Conservation (phyloP, 2,329 filamentous ascomycete genomes). For the Aspergillus felis region DNA sequence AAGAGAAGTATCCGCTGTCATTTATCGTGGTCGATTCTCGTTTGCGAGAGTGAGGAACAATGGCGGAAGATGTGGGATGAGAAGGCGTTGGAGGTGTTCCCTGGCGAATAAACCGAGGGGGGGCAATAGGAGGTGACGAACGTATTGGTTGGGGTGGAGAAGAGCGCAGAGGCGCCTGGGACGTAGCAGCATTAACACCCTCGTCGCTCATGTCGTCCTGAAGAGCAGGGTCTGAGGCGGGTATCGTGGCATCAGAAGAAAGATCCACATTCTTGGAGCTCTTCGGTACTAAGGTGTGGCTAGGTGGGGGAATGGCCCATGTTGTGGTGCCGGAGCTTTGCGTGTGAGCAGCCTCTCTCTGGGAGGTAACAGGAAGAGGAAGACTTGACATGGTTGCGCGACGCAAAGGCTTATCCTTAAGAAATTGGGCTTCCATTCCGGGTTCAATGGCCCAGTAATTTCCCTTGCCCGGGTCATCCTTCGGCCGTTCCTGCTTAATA, state of each 20-base stretch:
- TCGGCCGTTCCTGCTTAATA: constrained; percentile 89
- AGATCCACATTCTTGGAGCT: constrained; percentile 47
- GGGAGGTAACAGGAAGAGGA: constrained; percentile 32
- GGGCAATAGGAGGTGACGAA: constrained; percentile 81
- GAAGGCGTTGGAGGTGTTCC: constrained; percentile 71
- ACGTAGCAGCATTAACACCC: constrained; percentile 23
- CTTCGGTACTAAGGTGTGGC: constrained; percentile 19
- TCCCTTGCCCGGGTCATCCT: constrained; percentile 95
- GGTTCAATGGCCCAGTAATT: constrained; percentile 94
- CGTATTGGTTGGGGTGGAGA: constrained; percentile 60
- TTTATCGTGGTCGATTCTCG: constrained; percentile 76
- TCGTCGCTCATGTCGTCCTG: constrained; percentile 52
- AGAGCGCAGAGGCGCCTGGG: constrained; percentile 34
- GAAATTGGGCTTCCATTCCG: constrained; percentile 84
- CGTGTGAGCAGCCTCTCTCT: constrained; percentile 26
- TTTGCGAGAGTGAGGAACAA: constrained; percentile 62
- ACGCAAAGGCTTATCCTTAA: constrained; percentile 72
- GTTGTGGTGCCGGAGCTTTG: constrained; percentile 30
- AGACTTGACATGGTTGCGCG: constrained; percentile 44
- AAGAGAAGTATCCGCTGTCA: constrained; percentile 97
- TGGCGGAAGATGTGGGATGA: constrained; percentile 60
- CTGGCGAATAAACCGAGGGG: constrained; percentile 54
- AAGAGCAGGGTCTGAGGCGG: constrained; percentile 62
- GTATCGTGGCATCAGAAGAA: constrained; percentile 75
- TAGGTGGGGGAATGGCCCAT: constrained; percentile 32